Evolutionary conservation across 176 grass and related monocot species (phyloP).

Genomic region (Hyparrhenia diplandra): DNA sequence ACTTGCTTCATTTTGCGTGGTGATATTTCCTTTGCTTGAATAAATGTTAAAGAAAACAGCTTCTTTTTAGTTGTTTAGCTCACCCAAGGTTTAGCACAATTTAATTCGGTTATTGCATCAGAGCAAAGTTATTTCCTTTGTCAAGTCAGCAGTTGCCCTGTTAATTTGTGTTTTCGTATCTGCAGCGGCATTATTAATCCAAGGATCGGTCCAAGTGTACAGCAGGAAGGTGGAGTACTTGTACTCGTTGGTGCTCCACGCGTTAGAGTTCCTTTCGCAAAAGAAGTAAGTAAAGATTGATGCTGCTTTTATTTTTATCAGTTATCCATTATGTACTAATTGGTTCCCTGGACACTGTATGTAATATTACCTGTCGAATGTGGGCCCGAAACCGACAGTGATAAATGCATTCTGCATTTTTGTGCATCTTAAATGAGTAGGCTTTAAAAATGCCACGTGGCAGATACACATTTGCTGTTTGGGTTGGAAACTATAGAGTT

Average conservation of each 20-base stretch:
- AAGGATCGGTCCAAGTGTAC: conserved; percentile 94
- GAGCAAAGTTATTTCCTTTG: conserved; percentile 6
- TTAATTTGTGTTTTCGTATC: conserved; percentile 14
- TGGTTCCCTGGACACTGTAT: not conserved
- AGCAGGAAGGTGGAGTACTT: conserved; percentile 94
- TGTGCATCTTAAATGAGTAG: not conserved
- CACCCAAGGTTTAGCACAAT: not conserved
- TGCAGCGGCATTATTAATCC: conserved; percentile 83
- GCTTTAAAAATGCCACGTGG: not conserved
- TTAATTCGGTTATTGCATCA: not conserved
- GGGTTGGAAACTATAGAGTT: not conserved
- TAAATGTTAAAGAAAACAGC: not conserved
- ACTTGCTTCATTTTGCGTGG: not conserved
- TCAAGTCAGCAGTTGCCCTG: not conserved
- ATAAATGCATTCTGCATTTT: conserved; percentile 1
- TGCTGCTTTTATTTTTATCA: not conserved
- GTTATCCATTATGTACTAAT: not conserved
- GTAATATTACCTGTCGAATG: not conserved
- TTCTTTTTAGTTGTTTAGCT: not conserved
- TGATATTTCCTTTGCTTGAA: not conserved
- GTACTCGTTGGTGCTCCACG: conserved; percentile 82
- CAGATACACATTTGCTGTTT: not conserved
- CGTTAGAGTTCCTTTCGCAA: conserved; percentile 76
- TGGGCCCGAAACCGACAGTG: conserved; percentile 17
- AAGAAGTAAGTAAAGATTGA: conserved; percentile 64